Base-by-base conservation (phyloP, 805 yeast species). In the Yamadazyma insecticola region DNA sequence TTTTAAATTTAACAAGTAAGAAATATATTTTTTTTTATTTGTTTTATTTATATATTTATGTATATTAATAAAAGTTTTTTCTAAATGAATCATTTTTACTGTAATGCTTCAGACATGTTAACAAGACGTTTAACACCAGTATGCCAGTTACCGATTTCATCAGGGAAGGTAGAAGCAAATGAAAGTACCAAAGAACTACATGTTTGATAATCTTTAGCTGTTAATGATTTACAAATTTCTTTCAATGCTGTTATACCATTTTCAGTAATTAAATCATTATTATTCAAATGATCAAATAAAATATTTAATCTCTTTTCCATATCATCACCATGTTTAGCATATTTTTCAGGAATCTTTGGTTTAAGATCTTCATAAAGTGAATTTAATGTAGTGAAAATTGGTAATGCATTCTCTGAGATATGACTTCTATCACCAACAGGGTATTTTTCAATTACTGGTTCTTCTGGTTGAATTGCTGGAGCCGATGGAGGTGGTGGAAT, bases 101-200 rank as follows among this genome's bases (percentile, higher is more conserved):
- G 44, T 42, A 56, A 42, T 10, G 67, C 70, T 40, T 65, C 70
- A 3, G 67, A 76, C 73, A 92, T 85, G 40, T 81, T 81, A 39
- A 90, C 77, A 40, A 92, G 70, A 45, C 97, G 77, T 57, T 82
- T 87, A 28, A 92, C 81, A 46, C 98, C 98, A 19, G 83, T 76
- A 63, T 83, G 75, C 98, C 98, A 92, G 48, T 81, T 78, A 10
- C 95, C 96, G 41, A 82, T 76, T 55, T 89, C 95, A 15, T 72
- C 75, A 15, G 80, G 71, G 40, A 74, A 70, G 22, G 74, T 70
- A 6, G 86, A 70, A 14, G 82, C 74, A 38, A 92, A 71, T 30
- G 76, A 74, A 21, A 67, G 53, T 39, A 75, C 76, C 20, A 74
- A 45, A 2, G 68, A 55, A 31, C 69, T 57, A 1, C 97, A 97